Percentiles rank a stretch among this genome's conserved stretches.
Evolutionary conservation across 2,329 filamentous ascomycete genomes (phyloP).

Genomic region (Hymenotorrendiella dingleyae): DNA sequence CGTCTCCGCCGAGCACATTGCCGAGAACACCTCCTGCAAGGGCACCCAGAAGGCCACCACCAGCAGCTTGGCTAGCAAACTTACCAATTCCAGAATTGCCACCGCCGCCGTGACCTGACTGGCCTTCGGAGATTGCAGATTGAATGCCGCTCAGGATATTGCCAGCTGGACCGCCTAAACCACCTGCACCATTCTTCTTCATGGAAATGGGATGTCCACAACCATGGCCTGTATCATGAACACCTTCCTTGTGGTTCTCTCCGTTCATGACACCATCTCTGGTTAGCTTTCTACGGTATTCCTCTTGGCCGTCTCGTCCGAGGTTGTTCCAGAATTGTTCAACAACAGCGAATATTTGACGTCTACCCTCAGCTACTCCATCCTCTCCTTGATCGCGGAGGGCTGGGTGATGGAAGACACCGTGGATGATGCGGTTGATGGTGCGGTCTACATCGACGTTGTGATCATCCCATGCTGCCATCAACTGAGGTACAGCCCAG

Average conservation of each 20-base stretch:
- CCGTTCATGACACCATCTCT: slow-evolving; percentile 71
- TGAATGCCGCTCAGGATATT: slow-evolving; percentile 54
- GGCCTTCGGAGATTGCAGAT: slow-evolving; percentile 35
- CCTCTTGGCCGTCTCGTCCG: slow-evolving; percentile 54
- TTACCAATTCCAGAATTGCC: slow-evolving; percentile 17
- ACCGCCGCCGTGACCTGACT: slow-evolving; percentile 23
- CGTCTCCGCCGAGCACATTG: slow-evolving; percentile 44
- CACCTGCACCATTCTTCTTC: slow-evolving; percentile 60
- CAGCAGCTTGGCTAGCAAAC: slow-evolving; percentile 52
- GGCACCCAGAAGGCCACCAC: slow-evolving; percentile 65
- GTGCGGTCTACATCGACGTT: slow-evolving; percentile 61
- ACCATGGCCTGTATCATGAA: slow-evolving; percentile 79
- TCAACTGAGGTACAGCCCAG: slow-evolving; percentile 86
- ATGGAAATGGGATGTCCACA: slow-evolving; percentile 69
- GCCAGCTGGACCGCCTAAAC: slow-evolving; percentile 49
- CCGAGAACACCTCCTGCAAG: slow-evolving; percentile 63
- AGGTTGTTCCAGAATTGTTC: slow-evolving; percentile 76
- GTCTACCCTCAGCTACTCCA: slow-evolving; percentile 65
- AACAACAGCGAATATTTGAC: slow-evolving; percentile 73
- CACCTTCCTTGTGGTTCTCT: slow-evolving; percentile 80
- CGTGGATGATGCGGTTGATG: slow-evolving; percentile 70
- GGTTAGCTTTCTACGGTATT: slow-evolving; percentile 69
- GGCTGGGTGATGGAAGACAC: slow-evolving; percentile 84
- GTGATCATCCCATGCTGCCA: slow-evolving; percentile 81
- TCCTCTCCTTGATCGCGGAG: slow-evolving; percentile 65